Conservation (phyloP, 106 monocot species). For the Posidonia australis region DNA sequence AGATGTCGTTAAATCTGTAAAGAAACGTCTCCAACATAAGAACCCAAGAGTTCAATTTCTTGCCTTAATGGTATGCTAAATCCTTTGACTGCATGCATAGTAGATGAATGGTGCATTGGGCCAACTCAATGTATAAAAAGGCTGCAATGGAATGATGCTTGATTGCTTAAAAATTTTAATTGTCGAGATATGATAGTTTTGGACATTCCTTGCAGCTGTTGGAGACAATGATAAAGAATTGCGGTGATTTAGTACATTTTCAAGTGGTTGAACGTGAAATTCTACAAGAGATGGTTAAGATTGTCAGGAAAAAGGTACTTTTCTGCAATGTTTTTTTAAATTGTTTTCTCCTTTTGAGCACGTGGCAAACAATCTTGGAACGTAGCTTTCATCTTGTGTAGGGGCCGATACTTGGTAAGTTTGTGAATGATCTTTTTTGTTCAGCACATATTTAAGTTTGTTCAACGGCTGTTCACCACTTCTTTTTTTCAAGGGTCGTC, state of each 20-base stretch:
- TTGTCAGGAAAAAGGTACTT: constrained; percentile 71
- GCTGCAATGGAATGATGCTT: neutral
- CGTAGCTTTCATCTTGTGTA: no score
- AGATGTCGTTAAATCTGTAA: constrained; percentile 23
- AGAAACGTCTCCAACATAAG: constrained; percentile 29
- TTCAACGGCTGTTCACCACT: no score
- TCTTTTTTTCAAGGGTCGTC: no score
- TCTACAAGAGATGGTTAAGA: constrained; percentile 81
- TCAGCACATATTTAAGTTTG: no score
- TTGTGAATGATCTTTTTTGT: no score
- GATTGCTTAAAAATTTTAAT: constrained; percentile 2
- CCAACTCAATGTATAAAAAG: neutral
- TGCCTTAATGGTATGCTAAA: constrained; percentile 59
- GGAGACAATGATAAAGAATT: constrained; percentile 92
- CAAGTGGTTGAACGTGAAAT: constrained; percentile 80
- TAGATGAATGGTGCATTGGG: neutral
- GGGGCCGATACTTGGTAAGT: no score
- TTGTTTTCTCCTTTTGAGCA: no score
- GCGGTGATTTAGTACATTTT: constrained; percentile 77
- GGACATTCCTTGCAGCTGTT: constrained; percentile 42
- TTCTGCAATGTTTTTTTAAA: neutral
- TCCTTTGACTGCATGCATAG: neutral
- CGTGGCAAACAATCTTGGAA: no score
- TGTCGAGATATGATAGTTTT: neutral
- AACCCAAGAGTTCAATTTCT: constrained; percentile 26